phyloP scores from a whole-genome alignment of 495 filamentous ascomycete species.

The Tricharina praecox region DNA sequence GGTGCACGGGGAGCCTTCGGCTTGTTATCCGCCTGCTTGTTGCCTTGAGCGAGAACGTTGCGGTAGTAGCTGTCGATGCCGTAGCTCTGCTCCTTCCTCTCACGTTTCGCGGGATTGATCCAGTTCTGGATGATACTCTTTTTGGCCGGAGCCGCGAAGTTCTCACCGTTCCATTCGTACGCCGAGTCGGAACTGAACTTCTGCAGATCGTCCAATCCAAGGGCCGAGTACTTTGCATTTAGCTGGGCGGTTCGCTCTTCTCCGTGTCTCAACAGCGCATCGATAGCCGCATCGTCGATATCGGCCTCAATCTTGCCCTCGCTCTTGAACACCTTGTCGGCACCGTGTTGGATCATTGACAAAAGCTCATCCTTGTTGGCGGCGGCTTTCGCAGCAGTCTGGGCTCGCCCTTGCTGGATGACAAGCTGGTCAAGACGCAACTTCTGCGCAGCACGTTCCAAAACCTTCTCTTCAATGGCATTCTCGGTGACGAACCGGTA shows the following conservation, averaged over 20 bases:
- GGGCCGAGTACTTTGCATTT: constrained; percentile 84
- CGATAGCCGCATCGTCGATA: constrained; percentile 73
- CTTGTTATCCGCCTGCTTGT: constrained; percentile 65
- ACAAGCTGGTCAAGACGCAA: constrained; percentile 95
- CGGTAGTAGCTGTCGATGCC: constrained; percentile 99
- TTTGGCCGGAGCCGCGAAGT: constrained; percentile 71
- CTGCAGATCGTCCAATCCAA: constrained; percentile 95
- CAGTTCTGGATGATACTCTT: constrained; percentile 89
- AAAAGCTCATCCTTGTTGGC: constrained; percentile 92
- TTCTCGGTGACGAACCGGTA: constrained; percentile 96
- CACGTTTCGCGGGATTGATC: constrained; percentile 98
- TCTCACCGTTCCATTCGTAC: constrained; percentile 97
- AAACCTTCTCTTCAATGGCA: constrained; percentile 94
- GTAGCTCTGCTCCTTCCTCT: constrained; percentile 94
- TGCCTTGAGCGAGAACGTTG: constrained; percentile 68
- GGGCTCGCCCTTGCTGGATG: constrained; percentile 94
- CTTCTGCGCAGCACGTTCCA: constrained; percentile 95
- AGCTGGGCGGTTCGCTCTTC: constrained; percentile 79
- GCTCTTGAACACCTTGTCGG: constrained; percentile 73
- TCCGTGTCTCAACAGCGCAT: constrained; percentile 67
- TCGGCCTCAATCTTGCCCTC: constrained; percentile 32
- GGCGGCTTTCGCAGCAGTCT: constrained; percentile 67
- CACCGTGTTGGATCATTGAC: constrained; percentile 96
- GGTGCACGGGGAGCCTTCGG: constrained; percentile 91
- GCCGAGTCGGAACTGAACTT: constrained; percentile 94